Conservation (phyloP, 768 basidiomycete genomes). For the Suillus luteus region DNA sequence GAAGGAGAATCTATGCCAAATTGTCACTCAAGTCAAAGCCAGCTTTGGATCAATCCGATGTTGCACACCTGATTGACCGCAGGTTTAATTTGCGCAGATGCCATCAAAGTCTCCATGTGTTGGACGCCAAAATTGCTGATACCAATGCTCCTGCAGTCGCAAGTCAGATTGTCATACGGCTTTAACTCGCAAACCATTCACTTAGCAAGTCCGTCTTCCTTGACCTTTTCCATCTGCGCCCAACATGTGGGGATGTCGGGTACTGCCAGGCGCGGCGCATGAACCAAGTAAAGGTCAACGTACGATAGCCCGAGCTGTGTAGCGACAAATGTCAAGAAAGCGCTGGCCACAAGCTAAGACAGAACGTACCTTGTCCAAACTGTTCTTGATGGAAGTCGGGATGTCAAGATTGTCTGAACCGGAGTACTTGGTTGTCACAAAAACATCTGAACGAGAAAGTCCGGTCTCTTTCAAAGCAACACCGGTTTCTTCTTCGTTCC, state of each 20-base stretch:
- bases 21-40: neutral
- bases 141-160: constrained; percentile 58
- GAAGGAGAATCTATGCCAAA: constrained; percentile 58
- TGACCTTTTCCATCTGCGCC: constrained; percentile 62
- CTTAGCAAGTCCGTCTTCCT: constrained; percentile 60
- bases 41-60: constrained; percentile 4
- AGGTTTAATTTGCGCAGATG: constrained; percentile 60
- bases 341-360: constrained; percentile 16
- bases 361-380: constrained; percentile 49
- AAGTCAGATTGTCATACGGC: neutral
- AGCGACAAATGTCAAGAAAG: constrained; percentile 25
- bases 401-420: constrained; percentile 52
- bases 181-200: constrained; percentile 18
- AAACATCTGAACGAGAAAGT: constrained; percentile 53
- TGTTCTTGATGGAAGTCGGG: constrained; percentile 55
- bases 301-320: constrained; percentile 22
- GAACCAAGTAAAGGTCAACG: constrained; percentile 74
- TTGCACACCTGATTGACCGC: constrained; percentile 62
- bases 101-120: constrained; percentile 56
- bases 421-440: constrained; percentile 68
- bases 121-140: constrained; percentile 66
- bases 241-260: constrained; percentile 65
- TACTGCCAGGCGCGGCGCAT: constrained; percentile 52
- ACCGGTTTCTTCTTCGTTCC: constrained; percentile 55
- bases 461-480: constrained; percentile 49